Conservation (phyloP, 805 yeast species). For the Candida insectorum region DNA sequence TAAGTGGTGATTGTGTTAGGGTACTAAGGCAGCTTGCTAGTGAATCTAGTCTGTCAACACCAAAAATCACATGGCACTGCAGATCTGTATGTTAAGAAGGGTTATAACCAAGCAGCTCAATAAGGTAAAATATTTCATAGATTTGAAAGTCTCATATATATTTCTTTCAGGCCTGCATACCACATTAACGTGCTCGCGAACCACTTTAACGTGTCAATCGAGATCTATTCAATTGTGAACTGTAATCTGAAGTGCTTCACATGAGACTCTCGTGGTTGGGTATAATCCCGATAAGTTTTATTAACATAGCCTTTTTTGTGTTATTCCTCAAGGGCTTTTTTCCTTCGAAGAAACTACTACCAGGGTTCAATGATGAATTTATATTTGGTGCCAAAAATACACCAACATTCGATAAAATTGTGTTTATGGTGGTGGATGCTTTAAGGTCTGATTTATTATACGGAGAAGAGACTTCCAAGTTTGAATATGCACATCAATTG, state of each 20-base stretch:
- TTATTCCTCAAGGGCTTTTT: conserved; percentile 82
- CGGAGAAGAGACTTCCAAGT: conserved; percentile 52
- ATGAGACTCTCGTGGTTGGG: conserved; percentile 1
- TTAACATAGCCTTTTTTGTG: conserved; percentile 45
- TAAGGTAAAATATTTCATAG: too few relatives aligned
- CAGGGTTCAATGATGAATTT: conserved; percentile 46
- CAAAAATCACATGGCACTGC: too few relatives aligned
- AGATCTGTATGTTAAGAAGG: too few relatives aligned
- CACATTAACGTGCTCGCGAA: too few relatives aligned
- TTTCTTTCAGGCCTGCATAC: too few relatives aligned
- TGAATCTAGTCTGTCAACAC: too few relatives aligned
- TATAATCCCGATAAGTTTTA: background rate
- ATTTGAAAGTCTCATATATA: too few relatives aligned
- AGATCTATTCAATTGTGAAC: too few relatives aligned
- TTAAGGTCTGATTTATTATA: conserved; percentile 84
- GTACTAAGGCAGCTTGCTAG: too few relatives aligned
- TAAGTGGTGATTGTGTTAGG: too few relatives aligned
- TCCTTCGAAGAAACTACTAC: conserved; percentile 78
- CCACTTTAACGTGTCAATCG: too few relatives aligned
- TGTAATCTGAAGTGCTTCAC: background rate
- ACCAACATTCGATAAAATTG: conserved; percentile 60
- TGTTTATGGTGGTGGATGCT: conserved; percentile 90
- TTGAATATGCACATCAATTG: conserved; percentile 64
- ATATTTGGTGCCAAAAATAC: conserved; percentile 16
- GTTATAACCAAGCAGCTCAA: too few relatives aligned